Conservation (phyloP, 768 basidiomycete genomes). For the Termitomyces sp. region DNA sequence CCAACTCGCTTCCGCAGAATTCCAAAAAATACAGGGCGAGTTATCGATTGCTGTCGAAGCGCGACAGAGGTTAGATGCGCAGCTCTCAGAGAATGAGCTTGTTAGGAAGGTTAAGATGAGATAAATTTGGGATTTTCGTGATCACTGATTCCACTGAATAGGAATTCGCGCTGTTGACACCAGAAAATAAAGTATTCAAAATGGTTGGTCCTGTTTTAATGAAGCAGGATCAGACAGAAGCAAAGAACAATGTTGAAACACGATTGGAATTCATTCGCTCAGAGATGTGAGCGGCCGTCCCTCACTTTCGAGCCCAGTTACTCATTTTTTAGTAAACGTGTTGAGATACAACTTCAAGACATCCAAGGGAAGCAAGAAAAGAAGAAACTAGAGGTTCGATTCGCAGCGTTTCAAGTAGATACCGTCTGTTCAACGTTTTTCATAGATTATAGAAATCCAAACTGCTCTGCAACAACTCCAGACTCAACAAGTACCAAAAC, state of each 20-base stretch:
- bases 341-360: conserved; percentile 80
- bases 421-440: conserved; percentile 9
- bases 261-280: conserved; percentile 82
- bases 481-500: conserved; percentile 19
- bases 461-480: conserved; percentile 43
- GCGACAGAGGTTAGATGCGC: conserved; percentile 83
- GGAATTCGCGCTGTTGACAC: conserved; percentile 78
- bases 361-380: conserved; percentile 70
- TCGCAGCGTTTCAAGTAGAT: conserved; percentile 4
- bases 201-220: conserved; percentile 88
- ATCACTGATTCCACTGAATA: conserved; percentile 24
- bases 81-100: conserved; percentile 85
- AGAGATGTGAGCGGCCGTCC: conserved; percentile 65
- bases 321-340: conserved; percentile 47
- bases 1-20: conserved; percentile 67
- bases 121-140: neutral
- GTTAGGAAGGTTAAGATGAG: conserved; percentile 76
- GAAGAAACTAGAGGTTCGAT: conserved; percentile 74
- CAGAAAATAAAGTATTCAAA: conserved; percentile 83
- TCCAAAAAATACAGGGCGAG: conserved; percentile 77
- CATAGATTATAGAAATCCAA: conserved; percentile 65
- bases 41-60: conserved; percentile 70
- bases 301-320: neutral
- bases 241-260: conserved; percentile 83
- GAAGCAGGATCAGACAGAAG: conserved; percentile 83